Percentiles rank a stretch among this genome's conserved stretches.
phyloP scores from a whole-genome alignment of 331 rosid species.

The Prunus yedoensis region DNA sequence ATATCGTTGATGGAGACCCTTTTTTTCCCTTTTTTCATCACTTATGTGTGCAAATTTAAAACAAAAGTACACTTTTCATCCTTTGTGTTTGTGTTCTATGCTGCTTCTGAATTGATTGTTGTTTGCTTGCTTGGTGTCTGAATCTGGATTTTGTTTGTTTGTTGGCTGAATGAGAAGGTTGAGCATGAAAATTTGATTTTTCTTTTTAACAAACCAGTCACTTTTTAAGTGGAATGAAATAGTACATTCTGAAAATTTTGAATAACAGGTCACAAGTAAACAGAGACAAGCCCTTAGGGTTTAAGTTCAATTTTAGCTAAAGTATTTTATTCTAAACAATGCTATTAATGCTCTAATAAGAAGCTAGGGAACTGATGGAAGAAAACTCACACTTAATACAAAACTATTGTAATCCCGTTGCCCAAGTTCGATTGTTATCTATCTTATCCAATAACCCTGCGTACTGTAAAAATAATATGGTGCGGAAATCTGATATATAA shows the following conservation, averaged over 20 bases:
- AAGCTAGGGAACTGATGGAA: not conserved
- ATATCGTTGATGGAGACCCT: not conserved
- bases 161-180: not conserved
- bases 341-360: not conserved
- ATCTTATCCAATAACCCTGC: too few species aligned
- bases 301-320: not conserved
- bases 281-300: not conserved
- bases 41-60: not conserved
- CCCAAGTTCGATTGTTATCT: too few species aligned
- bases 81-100: too few species aligned
- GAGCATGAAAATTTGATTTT: not conserved
- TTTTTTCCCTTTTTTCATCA: not conserved
- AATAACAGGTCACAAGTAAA: not conserved
- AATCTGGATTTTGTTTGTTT: too few species aligned
- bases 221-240: not conserved
- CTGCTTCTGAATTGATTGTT: too few species aligned
- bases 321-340: not conserved
- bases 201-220: not conserved
- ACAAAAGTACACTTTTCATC: not conserved
- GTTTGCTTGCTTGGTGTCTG: too few species aligned
- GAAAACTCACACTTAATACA: not conserved
- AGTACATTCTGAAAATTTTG: not conserved
- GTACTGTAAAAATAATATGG: too few species aligned
- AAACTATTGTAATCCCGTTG: too few species aligned
- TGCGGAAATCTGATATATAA: too few species aligned